Evolutionary conservation across 2,329 filamentous ascomycete species (phyloP), one percentile per base, ranked within the genome.

Genomic region (Trichoderma cornu-damae): DNA sequence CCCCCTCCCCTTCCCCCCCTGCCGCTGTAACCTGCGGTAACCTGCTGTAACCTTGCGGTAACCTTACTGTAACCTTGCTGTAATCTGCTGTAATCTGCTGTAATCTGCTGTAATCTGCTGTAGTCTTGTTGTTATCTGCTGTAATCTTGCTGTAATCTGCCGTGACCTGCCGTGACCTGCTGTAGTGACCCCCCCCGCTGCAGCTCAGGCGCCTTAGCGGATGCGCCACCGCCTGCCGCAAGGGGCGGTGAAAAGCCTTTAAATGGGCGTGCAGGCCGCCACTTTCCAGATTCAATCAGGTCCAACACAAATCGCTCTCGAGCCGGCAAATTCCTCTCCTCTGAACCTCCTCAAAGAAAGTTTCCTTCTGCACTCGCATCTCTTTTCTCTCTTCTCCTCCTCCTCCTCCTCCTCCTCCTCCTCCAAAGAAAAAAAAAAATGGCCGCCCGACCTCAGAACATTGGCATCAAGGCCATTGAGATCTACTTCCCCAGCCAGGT

Each of bases 401-500:
- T 8, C 37, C 37, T 38, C 14, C 37, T n/a, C n/a, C n/a, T n/a
- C n/a, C n/a, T n/a, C n/a, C n/a, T n/a, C n/a, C n/a, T n/a, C n/a
- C n/a, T n/a, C n/a, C n/a, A n/a, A n/a, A n/a, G n/a, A n/a, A n/a
- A n/a, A n/a, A n/a, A n/a, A n/a, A 77, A 61, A 59, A 92, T 91
- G 88, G 82, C 87, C 70, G 73, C 85, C 66, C 86, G 88, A 76
- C 88, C 89, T 64, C 85, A 91, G 75, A 93, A 93, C 77, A 87
- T 94, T 75, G 89, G 89, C 82, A 91, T 94, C 73, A 93, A 94
- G 80, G 89, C 88, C 87, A 89, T 94, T 75, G 89, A 94, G 73
- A 84, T 94, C 71, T 94, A 94, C 75, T 89, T 90, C 71, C 89
- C 89, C 64, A 88, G 81, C 73, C 89, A 93, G 85, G 89, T 93